These are phyloP conservation scores for Lentinus brumalis DNA, from an alignment of 768 basidiomycete species.

Conservation along the genomic window DNA sequence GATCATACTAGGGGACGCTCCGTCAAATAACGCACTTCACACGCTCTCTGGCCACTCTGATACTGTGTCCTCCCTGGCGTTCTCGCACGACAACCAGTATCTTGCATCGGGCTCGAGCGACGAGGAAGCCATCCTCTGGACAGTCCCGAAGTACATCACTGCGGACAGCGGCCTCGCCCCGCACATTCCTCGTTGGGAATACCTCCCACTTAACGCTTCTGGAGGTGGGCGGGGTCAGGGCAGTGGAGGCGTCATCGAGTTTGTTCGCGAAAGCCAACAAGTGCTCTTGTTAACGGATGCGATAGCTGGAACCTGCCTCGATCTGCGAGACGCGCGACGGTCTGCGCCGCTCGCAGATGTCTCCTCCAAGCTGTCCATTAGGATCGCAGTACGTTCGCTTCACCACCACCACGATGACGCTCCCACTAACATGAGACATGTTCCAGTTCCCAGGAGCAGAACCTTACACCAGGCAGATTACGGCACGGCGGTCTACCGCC, in stretches of 20 bases:
- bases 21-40: not conserved
- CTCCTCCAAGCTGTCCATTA: no score
- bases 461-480: not conserved
- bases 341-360: no score
- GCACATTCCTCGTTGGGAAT: no score
- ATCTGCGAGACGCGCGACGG: no score
- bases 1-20: constrained; percentile 24
- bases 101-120: constrained; percentile 21
- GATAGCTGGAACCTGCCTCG: no score
- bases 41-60: constrained; percentile 14
- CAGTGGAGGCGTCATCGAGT: no score
- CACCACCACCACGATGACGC: not conserved
- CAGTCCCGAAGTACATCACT: constrained; percentile 9
- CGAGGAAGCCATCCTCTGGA: constrained; percentile 20
- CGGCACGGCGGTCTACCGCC: not conserved
- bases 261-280: no score
- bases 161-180: no score
- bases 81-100: constrained; percentile 21
- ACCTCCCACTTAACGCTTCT: not conserved
- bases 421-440: not conserved
- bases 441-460: not conserved
- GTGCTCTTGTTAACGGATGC: no score
- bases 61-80: constrained; percentile 14
- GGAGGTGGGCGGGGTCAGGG: not conserved
- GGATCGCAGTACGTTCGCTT: no score